Conservation (phyloP, 495 filamentous ascomycete genomes). For the Coniosporium apollinis region DNA sequence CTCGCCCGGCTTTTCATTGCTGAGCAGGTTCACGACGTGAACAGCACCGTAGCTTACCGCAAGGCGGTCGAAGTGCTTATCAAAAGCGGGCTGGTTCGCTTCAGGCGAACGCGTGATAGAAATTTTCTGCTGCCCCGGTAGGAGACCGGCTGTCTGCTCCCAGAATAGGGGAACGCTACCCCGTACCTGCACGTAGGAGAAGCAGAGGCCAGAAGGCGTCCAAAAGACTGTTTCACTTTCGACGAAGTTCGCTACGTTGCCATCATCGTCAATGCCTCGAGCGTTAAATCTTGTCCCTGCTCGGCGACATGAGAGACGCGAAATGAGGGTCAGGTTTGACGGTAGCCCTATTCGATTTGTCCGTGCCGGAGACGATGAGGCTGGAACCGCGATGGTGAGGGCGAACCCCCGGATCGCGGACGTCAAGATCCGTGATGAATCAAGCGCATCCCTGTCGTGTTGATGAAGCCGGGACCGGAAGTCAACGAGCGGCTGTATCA, state of each 20-base stretch:
- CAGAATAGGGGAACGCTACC: constrained; percentile 93
- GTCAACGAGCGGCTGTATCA: constrained; percentile 80
- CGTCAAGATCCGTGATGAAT: constrained; percentile 73
- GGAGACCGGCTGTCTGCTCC: constrained; percentile 77
- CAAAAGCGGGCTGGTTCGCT: constrained; percentile 86
- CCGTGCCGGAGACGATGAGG: constrained; percentile 35
- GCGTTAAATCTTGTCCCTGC: constrained; percentile 95
- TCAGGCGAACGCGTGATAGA: constrained; percentile 74
- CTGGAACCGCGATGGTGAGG: constrained; percentile 65
- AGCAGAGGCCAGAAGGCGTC: constrained; percentile 56
- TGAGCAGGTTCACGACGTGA: constrained; percentile 83
- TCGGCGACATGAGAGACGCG: constrained; percentile 75
- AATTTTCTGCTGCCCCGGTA: constrained; percentile 92
- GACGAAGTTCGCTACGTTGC: constrained; percentile 89
- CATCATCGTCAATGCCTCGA: constrained; percentile 91
- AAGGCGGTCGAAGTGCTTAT: constrained; percentile 77
- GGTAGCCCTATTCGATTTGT: constrained; percentile 46
- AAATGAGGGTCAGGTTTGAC: constrained; percentile 72
- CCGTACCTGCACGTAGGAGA: constrained; percentile 85
- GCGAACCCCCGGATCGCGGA: constrained; percentile 91
- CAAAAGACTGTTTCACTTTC: constrained; percentile 55
- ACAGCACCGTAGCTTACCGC: constrained; percentile 74
- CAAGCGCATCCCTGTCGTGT: constrained; percentile 55
- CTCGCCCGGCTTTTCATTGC: constrained; percentile 70
- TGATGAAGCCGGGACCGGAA: constrained; percentile 67